These are phyloP conservation scores for Cytospora leucostoma DNA, from an alignment of 2,329 filamentous ascomycete genomes.

Conservation along the genomic window DNA sequence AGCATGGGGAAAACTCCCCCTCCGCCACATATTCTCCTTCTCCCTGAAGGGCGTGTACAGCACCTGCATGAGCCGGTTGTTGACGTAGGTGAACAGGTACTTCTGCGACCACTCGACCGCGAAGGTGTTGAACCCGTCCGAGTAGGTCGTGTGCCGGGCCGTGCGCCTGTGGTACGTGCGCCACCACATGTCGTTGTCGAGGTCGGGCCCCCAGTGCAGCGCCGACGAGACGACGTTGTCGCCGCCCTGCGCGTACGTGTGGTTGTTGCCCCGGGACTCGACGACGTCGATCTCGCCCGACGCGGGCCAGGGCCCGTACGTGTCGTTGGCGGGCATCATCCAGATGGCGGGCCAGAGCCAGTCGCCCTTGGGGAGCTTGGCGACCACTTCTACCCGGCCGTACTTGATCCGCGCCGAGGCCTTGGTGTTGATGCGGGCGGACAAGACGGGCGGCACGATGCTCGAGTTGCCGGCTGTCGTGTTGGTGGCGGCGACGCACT, in stretches of 20 bases:
- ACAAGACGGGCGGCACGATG: constrained; percentile 76
- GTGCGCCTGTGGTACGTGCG: constrained; percentile 76
- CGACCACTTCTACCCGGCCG: constrained; percentile 77
- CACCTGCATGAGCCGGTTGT: constrained; percentile 77
- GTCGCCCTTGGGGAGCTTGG: constrained; percentile 74
- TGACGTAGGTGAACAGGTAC: constrained; percentile 85
- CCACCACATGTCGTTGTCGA: constrained; percentile 77
- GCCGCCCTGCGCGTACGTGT: constrained; percentile 72
- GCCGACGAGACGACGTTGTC: constrained; percentile 80
- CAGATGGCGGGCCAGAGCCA: constrained; percentile 94
- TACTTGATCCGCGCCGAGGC: constrained; percentile 73
- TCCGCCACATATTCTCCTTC: constrained; percentile 65
- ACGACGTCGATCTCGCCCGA: constrained; percentile 85
- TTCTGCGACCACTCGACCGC: constrained; percentile 87
- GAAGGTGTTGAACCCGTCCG: constrained; percentile 70
- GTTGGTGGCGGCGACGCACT: constrained; percentile 74
- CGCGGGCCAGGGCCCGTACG: constrained; percentile 75
- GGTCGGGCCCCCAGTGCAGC: constrained; percentile 79
- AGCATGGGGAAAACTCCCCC: constrained; percentile 66
- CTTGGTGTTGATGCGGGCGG: constrained; percentile 76
- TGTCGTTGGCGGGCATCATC: constrained; percentile 75
- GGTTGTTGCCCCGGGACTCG: constrained; percentile 81
- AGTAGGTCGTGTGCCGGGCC: constrained; percentile 74
- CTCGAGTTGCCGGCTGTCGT: constrained; percentile 68
- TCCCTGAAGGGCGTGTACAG: constrained; percentile 74